phyloP scores from a whole-genome alignment of 2,329 filamentous ascomycete species.

The Trichophyton schoenleinii region DNA sequence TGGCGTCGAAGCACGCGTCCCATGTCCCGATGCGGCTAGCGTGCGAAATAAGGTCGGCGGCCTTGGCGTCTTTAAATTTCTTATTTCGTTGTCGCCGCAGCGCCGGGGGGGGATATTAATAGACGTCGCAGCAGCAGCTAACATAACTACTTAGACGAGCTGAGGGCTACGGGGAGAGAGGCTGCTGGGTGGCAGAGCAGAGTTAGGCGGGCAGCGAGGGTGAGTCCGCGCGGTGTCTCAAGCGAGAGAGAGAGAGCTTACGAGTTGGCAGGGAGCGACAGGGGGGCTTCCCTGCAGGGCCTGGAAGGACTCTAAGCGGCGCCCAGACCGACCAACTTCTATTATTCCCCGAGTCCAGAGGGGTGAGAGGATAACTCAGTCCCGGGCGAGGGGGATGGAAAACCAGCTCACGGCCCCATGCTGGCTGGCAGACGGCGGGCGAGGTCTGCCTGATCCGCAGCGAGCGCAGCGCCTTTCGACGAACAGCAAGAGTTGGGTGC shows the following conservation, averaged over 20 bases:
- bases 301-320: neutral
- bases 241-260: neutral
- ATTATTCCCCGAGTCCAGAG: neutral
- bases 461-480: neutral
- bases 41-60: neutral
- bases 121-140: neutral
- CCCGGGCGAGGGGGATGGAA: neutral
- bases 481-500: neutral
- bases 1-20: neutral
- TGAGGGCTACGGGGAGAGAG: neutral
- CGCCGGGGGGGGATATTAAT: neutral
- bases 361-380: neutral
- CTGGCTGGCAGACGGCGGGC: neutral
- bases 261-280: neutral
- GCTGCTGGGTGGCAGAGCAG: neutral
- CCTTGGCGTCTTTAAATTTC: slow-evolving; percentile 1
- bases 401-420: neutral
- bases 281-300: neutral
- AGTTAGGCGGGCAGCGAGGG: neutral
- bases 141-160: no score
- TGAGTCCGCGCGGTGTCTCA: neutral
- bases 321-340: neutral
- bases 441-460: neutral
- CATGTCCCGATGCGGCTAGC: neutral
- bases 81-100: neutral